These are phyloP conservation scores for Aegilops speltoides DNA, from an alignment of 176 grass and related monocot genomes.

Conservation along the genomic window DNA sequence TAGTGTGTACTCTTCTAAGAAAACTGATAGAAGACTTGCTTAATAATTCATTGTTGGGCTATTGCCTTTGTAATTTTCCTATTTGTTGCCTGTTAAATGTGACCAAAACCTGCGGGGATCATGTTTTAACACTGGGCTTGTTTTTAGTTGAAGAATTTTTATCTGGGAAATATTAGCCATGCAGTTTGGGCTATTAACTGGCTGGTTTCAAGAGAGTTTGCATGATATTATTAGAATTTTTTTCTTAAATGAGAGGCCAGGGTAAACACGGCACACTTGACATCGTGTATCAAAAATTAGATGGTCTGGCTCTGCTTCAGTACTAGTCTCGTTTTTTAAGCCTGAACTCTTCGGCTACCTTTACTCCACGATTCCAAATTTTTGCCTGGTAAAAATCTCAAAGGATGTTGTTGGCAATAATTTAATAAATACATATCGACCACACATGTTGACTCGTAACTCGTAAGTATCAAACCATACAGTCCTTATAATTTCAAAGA, in stretches of 20 bases:
- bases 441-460: not conserved
- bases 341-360: not conserved
- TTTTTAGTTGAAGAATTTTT: conserved; percentile 4
- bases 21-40: not conserved
- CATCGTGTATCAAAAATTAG: not conserved
- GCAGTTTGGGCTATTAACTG: not conserved
- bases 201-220: not conserved
- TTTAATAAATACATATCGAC: not conserved
- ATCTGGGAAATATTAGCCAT: not conserved
- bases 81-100: not conserved
- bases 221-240: not conserved
- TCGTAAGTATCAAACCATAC: not conserved
- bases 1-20: not conserved
- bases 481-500: not conserved
- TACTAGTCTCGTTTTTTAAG: not conserved
- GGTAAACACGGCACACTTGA: not conserved
- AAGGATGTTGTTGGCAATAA: no score
- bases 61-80: not conserved
- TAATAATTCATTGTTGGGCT: not conserved
- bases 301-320: not conserved
- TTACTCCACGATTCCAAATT: not conserved
- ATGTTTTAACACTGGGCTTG: not conserved
- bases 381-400: not conserved
- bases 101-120: not conserved
- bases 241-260: conserved; percentile 1